A percentile compares a stretch with the other conserved stretches of the same genome.
phyloP scores from a whole-genome alignment of 352 stramenopile genomes.

The Globisporangium nodosum region DNA sequence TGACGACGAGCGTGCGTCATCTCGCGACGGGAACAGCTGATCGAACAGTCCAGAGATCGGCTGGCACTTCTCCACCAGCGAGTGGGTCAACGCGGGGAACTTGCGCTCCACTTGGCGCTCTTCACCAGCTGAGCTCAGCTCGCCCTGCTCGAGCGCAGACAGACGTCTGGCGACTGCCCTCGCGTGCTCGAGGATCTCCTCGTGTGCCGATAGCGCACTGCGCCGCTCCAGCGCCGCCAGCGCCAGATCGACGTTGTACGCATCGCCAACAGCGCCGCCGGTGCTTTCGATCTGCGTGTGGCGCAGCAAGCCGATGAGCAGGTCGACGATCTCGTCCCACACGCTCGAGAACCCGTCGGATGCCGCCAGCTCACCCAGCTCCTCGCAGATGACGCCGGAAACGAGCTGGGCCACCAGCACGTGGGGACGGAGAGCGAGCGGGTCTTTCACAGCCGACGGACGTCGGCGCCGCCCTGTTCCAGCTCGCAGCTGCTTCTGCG shows the following conservation, averaged over 20 bases:
- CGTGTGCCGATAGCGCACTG: conserved; percentile 53
- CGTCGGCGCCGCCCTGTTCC: conserved; percentile 23
- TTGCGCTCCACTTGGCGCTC: not conserved
- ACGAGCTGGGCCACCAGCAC: conserved; percentile 57
- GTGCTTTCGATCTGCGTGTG: conserved; percentile 30
- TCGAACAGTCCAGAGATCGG: conserved; percentile 32
- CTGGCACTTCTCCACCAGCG: conserved; percentile 55
- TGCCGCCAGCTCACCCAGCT: conserved; percentile 41
- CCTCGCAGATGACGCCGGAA: conserved; percentile 54
- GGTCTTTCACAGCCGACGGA: conserved; percentile 56
- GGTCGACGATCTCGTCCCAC: conserved; percentile 49
- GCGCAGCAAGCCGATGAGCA: conserved; percentile 50
- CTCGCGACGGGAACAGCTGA: conserved; percentile 47
- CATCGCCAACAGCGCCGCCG: not conserved
- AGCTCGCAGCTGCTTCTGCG: not conserved
- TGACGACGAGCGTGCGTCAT: conserved; percentile 27
- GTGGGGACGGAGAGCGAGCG: conserved; percentile 44
- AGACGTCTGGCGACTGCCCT: conserved; percentile 57
- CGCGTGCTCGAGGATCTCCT: conserved; percentile 70
- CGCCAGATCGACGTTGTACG: conserved; percentile 17
- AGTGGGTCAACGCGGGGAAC: conserved; percentile 37
- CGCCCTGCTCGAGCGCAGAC: conserved; percentile 25
- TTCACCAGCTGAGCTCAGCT: conserved; percentile 3
- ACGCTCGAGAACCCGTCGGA: conserved; percentile 34
- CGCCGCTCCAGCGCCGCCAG: conserved; percentile 58